These are phyloP conservation scores for Saprolegnia diclina DNA, from an alignment of 352 stramenopile species.

Conservation along the genomic window DNA sequence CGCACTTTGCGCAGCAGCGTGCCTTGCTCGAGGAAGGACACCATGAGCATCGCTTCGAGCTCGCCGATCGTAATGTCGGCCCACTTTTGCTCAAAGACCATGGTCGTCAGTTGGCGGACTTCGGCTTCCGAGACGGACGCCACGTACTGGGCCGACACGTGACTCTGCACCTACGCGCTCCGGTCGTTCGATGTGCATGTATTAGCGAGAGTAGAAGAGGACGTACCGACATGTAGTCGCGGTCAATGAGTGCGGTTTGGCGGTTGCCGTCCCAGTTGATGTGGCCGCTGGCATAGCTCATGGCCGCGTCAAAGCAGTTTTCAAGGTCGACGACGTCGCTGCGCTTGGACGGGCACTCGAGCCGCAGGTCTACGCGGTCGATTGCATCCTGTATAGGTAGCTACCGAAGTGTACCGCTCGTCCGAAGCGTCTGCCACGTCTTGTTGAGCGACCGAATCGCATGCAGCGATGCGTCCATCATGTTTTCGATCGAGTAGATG, in stretches of 20 bases:
- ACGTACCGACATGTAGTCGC: slow-evolving; percentile 52
- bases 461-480: slow-evolving; percentile 63
- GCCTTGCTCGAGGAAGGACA: slow-evolving; percentile 86
- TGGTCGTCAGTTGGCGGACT: slow-evolving; percentile 40
- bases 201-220: background rate
- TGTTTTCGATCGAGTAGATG: slow-evolving; percentile 74
- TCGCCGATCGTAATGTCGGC: slow-evolving; percentile 81
- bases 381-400: slow-evolving; percentile 32
- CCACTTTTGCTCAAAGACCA: slow-evolving; percentile 89
- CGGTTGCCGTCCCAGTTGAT: slow-evolving; percentile 40
- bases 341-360: slow-evolving; percentile 55
- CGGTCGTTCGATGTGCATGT: background rate
- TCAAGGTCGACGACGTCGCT: slow-evolving; percentile 67
- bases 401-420: slow-evolving; percentile 24
- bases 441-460: slow-evolving; percentile 62
- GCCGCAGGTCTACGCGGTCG: slow-evolving; percentile 41
- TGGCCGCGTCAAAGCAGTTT: slow-evolving; percentile 58
- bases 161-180: slow-evolving; percentile 12
- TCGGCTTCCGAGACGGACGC: slow-evolving; percentile 6
- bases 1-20: slow-evolving; percentile 69
- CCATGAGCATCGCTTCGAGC: slow-evolving; percentile 80
- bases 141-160: slow-evolving; percentile 13
- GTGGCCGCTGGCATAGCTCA: slow-evolving; percentile 52
- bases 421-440: slow-evolving; percentile 66
- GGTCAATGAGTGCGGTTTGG: slow-evolving; percentile 56